Evolutionary conservation across 1,284 basidiomycete genomes (phyloP).

Genomic region (Boletus calvinii): DNA sequence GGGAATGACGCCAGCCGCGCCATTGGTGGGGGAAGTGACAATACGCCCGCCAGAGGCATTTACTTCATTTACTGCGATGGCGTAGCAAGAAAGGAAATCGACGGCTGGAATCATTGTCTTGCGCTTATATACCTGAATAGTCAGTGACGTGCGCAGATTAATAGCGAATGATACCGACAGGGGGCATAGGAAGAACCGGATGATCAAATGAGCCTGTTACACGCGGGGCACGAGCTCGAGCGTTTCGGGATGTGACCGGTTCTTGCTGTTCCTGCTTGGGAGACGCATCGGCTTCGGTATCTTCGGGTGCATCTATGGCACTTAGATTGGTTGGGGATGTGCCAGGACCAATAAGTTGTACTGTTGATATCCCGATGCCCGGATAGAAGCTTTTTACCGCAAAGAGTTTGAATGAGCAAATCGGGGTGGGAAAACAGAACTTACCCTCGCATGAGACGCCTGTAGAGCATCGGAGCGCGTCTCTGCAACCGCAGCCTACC

Average conservation of each 20-base stretch:
- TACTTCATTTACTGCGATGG: constrained; percentile 88
- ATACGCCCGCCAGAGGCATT: constrained; percentile 92
- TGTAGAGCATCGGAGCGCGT: constrained; percentile 84
- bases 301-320: constrained; percentile 43
- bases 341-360: constrained; percentile 49
- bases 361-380: constrained; percentile 46
- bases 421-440: constrained; percentile 21
- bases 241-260: background rate
- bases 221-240: constrained; percentile 41
- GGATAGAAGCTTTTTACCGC: constrained; percentile 56
- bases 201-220: constrained; percentile 84
- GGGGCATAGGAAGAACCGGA: constrained; percentile 77
- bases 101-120: constrained; percentile 89
- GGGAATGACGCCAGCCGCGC: constrained; percentile 89
- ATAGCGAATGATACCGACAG: constrained; percentile 46
- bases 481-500: constrained; percentile 80
- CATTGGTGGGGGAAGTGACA: constrained; percentile 92
- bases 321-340: constrained; percentile 24
- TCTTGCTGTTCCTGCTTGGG: constrained; percentile 10
- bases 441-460: constrained; percentile 83
- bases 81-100: constrained; percentile 92
- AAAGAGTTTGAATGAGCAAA: background rate
- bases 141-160: background rate
- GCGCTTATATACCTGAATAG: constrained; percentile 45
- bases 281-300: constrained; percentile 18